Percentiles rank a stretch among this genome's conserved stretches.
Conservation (phyloP, 306 rosid genomes). For the Inga laurina region DNA sequence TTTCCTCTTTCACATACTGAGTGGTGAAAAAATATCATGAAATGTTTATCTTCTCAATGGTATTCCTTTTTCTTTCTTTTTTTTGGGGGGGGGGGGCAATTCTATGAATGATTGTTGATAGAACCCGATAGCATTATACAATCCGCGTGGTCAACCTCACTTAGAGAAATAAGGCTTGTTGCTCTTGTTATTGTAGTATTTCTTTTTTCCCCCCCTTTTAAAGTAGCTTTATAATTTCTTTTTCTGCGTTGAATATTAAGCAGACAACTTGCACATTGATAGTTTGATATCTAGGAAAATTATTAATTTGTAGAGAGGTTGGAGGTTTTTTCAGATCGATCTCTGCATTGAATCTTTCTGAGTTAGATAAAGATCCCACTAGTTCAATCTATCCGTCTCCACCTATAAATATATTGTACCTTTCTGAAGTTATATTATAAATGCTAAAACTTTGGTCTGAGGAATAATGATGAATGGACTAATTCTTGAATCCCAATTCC, state of each 20-base stretch:
- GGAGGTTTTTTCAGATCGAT: background rate
- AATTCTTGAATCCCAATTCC: background rate
- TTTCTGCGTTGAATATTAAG: background rate
- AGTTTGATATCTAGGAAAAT: background rate
- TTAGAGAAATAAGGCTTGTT: background rate
- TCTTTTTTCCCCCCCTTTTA: background rate
- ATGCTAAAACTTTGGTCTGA: background rate
- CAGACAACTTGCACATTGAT: background rate
- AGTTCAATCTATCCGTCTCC: background rate
- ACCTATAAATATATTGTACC: background rate
- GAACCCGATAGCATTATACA: background rate
- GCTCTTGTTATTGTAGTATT: background rate
- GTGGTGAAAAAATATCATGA: background rate
- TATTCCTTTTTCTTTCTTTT: background rate
- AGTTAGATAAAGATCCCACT: background rate
- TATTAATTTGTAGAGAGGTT: slow-evolving; percentile 13
- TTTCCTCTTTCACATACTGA: background rate
- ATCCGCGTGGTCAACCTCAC: background rate
- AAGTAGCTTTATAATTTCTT: background rate
- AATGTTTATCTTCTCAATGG: background rate
- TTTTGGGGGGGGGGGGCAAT: background rate
- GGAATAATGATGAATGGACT: background rate
- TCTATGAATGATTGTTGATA: background rate
- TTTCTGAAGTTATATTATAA: background rate
- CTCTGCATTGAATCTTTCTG: background rate